Evolutionary conservation across 2,329 filamentous ascomycete species (phyloP).

Genomic region (Botrytis paeoniae): DNA sequence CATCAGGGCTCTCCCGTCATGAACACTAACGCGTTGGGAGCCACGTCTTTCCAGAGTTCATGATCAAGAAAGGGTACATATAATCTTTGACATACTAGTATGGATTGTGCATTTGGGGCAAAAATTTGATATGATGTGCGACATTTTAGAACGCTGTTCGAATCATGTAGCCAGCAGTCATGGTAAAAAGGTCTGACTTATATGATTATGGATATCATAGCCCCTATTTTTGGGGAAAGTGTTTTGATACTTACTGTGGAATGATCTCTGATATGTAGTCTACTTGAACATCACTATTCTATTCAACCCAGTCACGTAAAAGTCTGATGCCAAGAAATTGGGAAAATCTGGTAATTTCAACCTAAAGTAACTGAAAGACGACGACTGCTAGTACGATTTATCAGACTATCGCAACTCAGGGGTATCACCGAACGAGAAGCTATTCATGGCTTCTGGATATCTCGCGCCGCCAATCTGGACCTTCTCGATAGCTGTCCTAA

Average conservation of each 20-base stretch:
- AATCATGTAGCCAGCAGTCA: background rate
- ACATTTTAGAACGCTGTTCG: background rate
- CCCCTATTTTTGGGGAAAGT: too few relatives aligned
- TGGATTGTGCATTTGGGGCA: background rate
- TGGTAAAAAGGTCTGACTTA: background rate
- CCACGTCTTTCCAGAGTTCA: background rate
- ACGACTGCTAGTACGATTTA: background rate
- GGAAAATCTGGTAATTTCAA: background rate
- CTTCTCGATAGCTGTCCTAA: slow-evolving; percentile 41
- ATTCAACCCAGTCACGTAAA: background rate
- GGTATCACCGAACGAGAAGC: slow-evolving; percentile 25
- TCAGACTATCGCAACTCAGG: slow-evolving; percentile 22
- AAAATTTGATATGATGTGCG: background rate
- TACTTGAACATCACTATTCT: background rate
- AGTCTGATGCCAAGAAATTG: background rate
- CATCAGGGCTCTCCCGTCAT: background rate
- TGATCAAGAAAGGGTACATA: background rate
- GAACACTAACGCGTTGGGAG: background rate
- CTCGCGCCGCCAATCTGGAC: slow-evolving; percentile 50
- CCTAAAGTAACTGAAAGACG: background rate
- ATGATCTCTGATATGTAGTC: background rate
- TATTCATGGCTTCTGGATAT: slow-evolving; percentile 43
- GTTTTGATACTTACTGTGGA: background rate
- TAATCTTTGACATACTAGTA: background rate
- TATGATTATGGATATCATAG: background rate